Evolutionary conservation across 805 yeast species (phyloP), one percentile per base, ranked within the genome.

Genomic region (Nakazawaea populi): DNA sequence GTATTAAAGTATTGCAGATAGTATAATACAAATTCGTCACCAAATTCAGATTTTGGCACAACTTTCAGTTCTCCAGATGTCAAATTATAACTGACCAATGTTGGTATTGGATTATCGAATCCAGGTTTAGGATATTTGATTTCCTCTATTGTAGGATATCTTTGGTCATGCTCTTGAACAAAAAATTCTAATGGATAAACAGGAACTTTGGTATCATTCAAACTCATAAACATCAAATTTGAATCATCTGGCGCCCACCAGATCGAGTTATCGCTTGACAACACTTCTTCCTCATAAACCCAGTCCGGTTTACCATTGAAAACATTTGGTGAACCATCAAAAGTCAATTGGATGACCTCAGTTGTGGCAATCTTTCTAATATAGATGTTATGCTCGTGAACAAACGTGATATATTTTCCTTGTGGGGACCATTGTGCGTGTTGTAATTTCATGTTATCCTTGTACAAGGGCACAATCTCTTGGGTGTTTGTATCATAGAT

Each of bases 211-310:
- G 85, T 72, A 55, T 86, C 91, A 58, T 87, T 75, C 27, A 79
- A 72, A 55, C 69, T 74, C 54, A 85, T 73, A 58, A 71, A 87
- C 0, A 83, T 69, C 44, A 86, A 54, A 49, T 69, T 69, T 1
- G 78, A 62, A 55, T 83, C 87, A 55, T 81, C 80, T 1, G 85
- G 83, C 12, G 83, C 69, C 90, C 92, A 87, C 87, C 89, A 86
- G 10, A 86, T 67, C 0, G 86, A 80, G 36, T 63, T 66, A 54
- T 85, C 91, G 12, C 68, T 58, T 0, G 74, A 75, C 10, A 82
- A 65, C 1, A 87, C 87, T 59, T 87, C 96, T 60, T 87, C 95
- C 62, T 87, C 95, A 63, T 87, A 87, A 1, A 87, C 83, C 94
- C 95, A 87, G 60, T 87, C 94, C 0, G 91, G 82, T 55, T 74